Evolutionary conservation across 225 moss, liverwort and hornwort genomes (phyloP), one percentile per base, ranked within the genome.

Genomic region (Neckera pumila): DNA sequence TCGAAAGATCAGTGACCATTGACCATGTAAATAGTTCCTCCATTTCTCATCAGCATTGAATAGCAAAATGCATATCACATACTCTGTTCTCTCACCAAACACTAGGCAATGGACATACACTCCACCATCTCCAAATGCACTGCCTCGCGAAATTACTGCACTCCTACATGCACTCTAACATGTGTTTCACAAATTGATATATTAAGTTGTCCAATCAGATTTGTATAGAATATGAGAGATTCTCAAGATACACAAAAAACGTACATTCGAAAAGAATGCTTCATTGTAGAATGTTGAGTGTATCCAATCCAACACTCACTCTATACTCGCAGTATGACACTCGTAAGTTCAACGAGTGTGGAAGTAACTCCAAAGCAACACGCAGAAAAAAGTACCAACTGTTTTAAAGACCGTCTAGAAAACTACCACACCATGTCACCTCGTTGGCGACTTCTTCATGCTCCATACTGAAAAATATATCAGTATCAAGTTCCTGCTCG

Each of bases 221-320:
- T 56, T 56, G n/a, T 56, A 45, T 16, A 56, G 6, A 78, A 23
- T 53, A 9, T 26, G 61, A 42, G 42, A 61, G 14, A 61, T n/a
- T n/a, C 10, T 62, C 31, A 14, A 14, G 43, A 8, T 6, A 62
- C 7, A 45, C 1, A 81, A 14, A 21, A 42, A 21, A 61, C 0
- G 9, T 7, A 9, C 21, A 27, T 30, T 42, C 5, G 0, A 59
- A 42, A 4, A 8, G 79, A 80, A 40, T 40, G 7, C 0, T 27
- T 38, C 28, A 38, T 58, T 27, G 38, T 12, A 40, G 12, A 26
- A 59, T 0, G 2, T 59, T 27, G 2, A 42, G 5, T 80, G 8
- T 5, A 58, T 0, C 27, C 28, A 80, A 80, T 8, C 42, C 12
- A 42, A 4, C 20, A 42, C 42, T 42, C 80, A 20, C 30, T 58